phyloP scores from a whole-genome alignment of 2,329 filamentous ascomycete genomes.

The Claviceps digitariae region DNA sequence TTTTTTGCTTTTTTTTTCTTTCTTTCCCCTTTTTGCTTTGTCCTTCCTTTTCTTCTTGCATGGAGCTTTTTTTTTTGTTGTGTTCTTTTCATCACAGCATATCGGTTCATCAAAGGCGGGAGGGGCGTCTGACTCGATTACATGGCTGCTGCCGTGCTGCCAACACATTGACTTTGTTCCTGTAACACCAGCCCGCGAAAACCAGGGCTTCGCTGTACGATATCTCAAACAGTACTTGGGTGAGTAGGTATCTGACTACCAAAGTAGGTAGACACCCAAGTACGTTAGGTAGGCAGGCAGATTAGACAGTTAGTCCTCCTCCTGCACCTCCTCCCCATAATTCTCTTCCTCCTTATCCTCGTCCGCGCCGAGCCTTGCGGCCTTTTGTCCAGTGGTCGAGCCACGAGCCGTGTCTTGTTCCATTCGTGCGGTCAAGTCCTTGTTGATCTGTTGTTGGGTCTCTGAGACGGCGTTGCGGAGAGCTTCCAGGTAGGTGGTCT shows the following conservation, averaged over 20 bases:
- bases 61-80: neutral
- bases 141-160: neutral
- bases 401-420: slow-evolving; percentile 51
- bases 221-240: too few relatives aligned
- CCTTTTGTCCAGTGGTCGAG: slow-evolving; percentile 11
- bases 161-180: slow-evolving; percentile 8
- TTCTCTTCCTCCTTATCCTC: slow-evolving; percentile 57
- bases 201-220: neutral
- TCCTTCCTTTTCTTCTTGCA: neutral
- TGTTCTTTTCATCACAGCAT: neutral
- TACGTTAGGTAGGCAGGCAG: neutral
- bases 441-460: slow-evolving; percentile 56
- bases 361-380: slow-evolving; percentile 22
- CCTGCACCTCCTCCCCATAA: slow-evolving; percentile 73
- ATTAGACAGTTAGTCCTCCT: slow-evolving; percentile 33
- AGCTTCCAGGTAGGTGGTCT: slow-evolving; percentile 43
- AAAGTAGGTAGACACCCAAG: neutral
- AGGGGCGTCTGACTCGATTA: neutral
- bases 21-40: slow-evolving; percentile 8
- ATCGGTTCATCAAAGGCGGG: neutral
- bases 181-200: slow-evolving; percentile 12
- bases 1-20: neutral
- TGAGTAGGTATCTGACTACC: neutral
- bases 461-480: slow-evolving; percentile 43
- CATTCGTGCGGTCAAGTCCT: slow-evolving; percentile 60